Conservation (phyloP, 805 yeast genomes). For the Nakazawaea peltata region DNA sequence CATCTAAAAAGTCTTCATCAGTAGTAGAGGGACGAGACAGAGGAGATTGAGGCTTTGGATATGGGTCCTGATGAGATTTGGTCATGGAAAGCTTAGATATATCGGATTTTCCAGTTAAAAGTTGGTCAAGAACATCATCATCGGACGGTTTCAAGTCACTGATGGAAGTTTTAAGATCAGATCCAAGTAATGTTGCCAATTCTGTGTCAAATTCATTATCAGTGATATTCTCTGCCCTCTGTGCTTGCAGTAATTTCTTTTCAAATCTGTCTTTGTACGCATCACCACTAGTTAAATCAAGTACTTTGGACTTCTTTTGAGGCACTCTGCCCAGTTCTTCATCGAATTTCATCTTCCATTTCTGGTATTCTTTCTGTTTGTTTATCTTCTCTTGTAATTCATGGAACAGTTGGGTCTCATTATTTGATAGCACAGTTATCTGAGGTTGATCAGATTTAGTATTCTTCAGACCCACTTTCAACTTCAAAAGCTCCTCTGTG, state of each 20-base stretch:
- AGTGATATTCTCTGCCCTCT: not conserved
- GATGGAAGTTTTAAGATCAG: too few species aligned
- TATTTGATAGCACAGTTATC: constrained; percentile 12
- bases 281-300: constrained; percentile 12
- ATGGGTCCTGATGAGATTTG: too few species aligned
- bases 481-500: constrained; percentile 5
- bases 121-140: too few species aligned
- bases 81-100: too few species aligned
- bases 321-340: constrained; percentile 4
- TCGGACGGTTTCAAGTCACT: too few species aligned
- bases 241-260: constrained; percentile 7
- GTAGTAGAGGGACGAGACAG: too few species aligned
- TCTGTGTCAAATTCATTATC: too few species aligned
- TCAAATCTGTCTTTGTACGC: constrained; percentile 13
- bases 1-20: too few species aligned
- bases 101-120: too few species aligned
- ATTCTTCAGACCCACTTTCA: constrained; percentile 6
- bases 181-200: too few species aligned
- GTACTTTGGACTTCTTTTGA: constrained; percentile 7
- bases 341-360: constrained; percentile 12
- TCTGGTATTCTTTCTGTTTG: constrained; percentile 14
- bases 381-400: constrained; percentile 16
- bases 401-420: constrained; percentile 16
- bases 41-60: too few species aligned
- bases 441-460: not conserved